Evolutionary conservation across 352 stramenopile species (phyloP), one percentile per base, ranked within the genome.

Genomic region (Pythium aphanidermatum): DNA sequence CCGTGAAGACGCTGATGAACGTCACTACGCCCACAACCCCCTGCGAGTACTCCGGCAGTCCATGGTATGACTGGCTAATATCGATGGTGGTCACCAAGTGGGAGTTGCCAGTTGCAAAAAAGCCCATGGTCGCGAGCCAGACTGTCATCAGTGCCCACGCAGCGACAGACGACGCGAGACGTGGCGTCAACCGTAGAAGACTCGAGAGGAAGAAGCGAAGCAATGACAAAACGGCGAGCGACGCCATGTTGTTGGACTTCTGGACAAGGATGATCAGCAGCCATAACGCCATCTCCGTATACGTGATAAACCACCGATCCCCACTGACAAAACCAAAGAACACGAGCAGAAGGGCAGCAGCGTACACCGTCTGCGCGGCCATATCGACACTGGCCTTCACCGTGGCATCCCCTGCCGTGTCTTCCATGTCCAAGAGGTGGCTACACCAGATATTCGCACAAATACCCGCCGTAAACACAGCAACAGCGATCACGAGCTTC

Each of bases 81-180:
- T 95, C 84, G 44, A 95, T 80, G 2, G 84, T 95, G 13, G 79
- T 92, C 36, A 95, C 81, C 44, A 95, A 63, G 41, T 95, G 84
- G 27, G 84, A 95, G 45, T 95, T 95, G 16, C 83, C 84, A 0
- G 95, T 61, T 6, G 84, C 74, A 30, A 92, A 95, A 38, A 95
- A 95, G 12, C 74, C 51, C n/a, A 55, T 51, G 46, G 88, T 77
- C 2, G 74, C 65, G n/a, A 93, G 16, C 56, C 49, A 65, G 3
- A 52, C 12, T 16, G 29, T 13, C 13, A 47, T 16, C 3, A 64
- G 8, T 11, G 43, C 39, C 49, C 28, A 46, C 26, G 10, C 52
- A 39, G 5, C 26, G 46, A 28, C 29, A 14, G 10, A 33, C 29
- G 10, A 14, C 29, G 14, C 10, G n/a, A n/a, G n/a, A n/a, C n/a